Evolutionary conservation across 2,329 filamentous ascomycete species (phyloP).

Genomic region (Trichoderma breve): DNA sequence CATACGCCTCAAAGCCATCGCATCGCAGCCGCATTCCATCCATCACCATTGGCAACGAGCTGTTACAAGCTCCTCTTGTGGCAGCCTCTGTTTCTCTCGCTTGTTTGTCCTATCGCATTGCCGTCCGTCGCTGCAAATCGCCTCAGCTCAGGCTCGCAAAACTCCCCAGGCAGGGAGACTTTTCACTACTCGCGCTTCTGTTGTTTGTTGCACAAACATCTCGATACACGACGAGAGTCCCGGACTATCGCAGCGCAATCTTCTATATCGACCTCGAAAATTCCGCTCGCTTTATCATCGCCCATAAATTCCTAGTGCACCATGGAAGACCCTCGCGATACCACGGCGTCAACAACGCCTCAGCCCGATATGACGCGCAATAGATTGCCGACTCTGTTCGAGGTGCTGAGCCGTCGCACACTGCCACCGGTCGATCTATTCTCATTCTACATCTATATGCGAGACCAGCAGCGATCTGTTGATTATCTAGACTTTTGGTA

Average conservation of each 20-base stretch:
- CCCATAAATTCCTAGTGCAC: background rate
- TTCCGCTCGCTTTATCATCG: conserved; percentile 10
- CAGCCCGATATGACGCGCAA: conserved; percentile 65
- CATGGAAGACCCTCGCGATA: conserved; percentile 28
- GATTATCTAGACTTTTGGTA: conserved; percentile 99
- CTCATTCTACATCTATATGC: conserved; percentile 99
- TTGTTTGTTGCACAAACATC: conserved; percentile 18
- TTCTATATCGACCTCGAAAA: background rate
- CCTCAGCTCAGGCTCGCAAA: background rate
- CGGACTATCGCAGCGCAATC: background rate
- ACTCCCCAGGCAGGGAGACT: conserved; percentile 14
- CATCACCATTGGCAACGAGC: conserved; percentile 20
- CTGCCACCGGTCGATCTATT: conserved; percentile 93
- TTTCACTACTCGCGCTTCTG: conserved; percentile 5
- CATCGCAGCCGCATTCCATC: conserved; percentile 25
- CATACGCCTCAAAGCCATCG: conserved; percentile 11
- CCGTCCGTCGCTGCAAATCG: background rate
- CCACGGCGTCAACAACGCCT: conserved; percentile 50
- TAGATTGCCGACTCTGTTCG: conserved; percentile 88
- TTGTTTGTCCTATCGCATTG: conserved; percentile 4
- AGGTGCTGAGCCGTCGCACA: conserved; percentile 92
- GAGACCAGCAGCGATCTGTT: conserved; percentile 94
- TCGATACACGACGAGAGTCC: background rate
- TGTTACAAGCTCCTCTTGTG: conserved; percentile 24
- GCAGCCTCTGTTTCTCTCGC: conserved; percentile 19